Conservation (phyloP, 257 asterid species). For the Striga asiatica region DNA sequence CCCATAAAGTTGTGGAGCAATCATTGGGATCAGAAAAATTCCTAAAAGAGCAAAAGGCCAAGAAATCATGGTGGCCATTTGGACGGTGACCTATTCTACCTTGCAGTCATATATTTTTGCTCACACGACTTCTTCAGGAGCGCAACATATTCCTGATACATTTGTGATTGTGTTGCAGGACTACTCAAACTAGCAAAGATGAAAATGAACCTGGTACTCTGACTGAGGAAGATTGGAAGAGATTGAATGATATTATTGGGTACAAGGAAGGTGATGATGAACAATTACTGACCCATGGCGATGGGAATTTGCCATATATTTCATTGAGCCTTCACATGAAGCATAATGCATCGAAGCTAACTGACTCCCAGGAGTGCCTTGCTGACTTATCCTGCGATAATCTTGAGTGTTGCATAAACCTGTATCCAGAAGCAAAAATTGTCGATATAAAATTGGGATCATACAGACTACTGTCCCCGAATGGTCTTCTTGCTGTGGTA, state of each 20-base stretch:
- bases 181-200: slow-evolving; percentile 49
- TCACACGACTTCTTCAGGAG: slow-evolving; percentile 10
- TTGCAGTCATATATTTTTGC: slow-evolving; percentile 8
- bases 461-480: slow-evolving; percentile 74
- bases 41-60: slow-evolving; percentile 43
- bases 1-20: slow-evolving; percentile 89
- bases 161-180: slow-evolving; percentile 38
- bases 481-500: slow-evolving; percentile 94
- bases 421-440: slow-evolving; percentile 66
- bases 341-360: slow-evolving; percentile 90
- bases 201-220: slow-evolving; percentile 65
- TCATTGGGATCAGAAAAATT: slow-evolving; percentile 47
- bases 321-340: slow-evolving; percentile 82
- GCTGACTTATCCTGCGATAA: slow-evolving; percentile 94
- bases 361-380: slow-evolving; percentile 55
- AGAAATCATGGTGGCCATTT: slow-evolving; percentile 89
- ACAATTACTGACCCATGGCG: slow-evolving; percentile 30
- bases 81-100: slow-evolving; percentile 55
- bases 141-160: slow-evolving; percentile 9
- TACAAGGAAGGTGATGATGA: slow-evolving; percentile 73
- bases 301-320: slow-evolving; percentile 46
- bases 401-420: slow-evolving; percentile 65
- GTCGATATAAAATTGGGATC: slow-evolving; percentile 83
- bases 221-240: slow-evolving; percentile 89
- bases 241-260: slow-evolving; percentile 81